Base-by-base conservation (phyloP, 148 eudicot species). In the Chenopodium album region DNA sequence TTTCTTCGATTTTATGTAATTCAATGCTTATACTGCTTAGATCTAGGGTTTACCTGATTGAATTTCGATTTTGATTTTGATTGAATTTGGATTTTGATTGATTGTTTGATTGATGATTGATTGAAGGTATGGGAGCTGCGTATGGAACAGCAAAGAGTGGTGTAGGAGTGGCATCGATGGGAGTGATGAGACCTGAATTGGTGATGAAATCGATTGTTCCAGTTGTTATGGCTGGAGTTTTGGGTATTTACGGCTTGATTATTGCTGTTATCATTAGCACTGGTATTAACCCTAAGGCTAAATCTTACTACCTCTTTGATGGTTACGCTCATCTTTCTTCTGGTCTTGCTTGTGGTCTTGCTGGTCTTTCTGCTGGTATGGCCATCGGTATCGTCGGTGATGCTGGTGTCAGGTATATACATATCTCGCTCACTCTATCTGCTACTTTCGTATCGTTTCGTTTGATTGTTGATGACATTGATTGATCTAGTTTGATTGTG, bases 191-290 rank as follows among this genome's bases (percentile, higher is more conserved):
- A 77, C 94, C 94, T 47, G 94, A 92, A 80, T 71, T 92, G 88
- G 94, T 92, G 70, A 92, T 92, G 94, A 92, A 92, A 82, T 92
- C 95, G 47, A 92, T 92, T n/a, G 95, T 92, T 1, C 95, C 95
- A 7, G 95, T 92, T 66, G 95, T 92, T 89, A 92, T 92, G 95
- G 95, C 95, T 67, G 95, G 95, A 70, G 95, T 92, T 44, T 88
- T 92, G 88, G 95, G 95, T 86, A 92, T 92, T 37, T 92, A 92
- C 66, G 95, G 95, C 0, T 84, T 92, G 87, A 92, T 92, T 85
- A 92, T 92, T 76, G 95, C 95, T 84, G 95, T 92, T 54, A 92
- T 92, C 50, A 92, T 92, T 23, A 92, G 95, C 85, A 92, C 95
- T 22, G 95, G 95, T 20, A 92, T 92, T 81, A 92, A 92, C 88